These are phyloP conservation scores for Spathaspora sp. DNA, from an alignment of 1,139 yeast genomes.

Conservation along the genomic window DNA sequence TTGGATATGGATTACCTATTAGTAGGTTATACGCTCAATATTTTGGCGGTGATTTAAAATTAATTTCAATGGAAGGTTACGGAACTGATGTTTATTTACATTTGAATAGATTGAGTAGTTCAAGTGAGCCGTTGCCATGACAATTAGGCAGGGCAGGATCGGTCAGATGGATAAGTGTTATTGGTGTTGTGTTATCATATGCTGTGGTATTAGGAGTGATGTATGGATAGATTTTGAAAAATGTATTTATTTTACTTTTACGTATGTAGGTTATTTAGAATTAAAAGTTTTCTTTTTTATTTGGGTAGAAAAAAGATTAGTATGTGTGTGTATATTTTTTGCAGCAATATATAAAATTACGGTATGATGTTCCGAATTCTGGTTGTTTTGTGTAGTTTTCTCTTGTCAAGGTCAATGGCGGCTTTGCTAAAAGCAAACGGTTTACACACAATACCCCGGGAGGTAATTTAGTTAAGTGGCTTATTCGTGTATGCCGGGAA, in stretches of 20 bases:
- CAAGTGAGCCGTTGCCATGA: slow-evolving; percentile 48
- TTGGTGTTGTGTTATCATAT: slow-evolving; percentile 1
- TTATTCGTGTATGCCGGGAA: too few species aligned
- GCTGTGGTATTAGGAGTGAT: neutral
- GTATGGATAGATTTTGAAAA: slow-evolving; percentile 1
- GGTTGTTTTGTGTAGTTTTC: too few species aligned
- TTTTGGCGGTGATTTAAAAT: slow-evolving; percentile 86
- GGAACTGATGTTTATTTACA: slow-evolving; percentile 93
- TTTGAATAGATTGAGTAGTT: slow-evolving; percentile 56
- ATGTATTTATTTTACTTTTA: neutral
- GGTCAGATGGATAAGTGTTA: slow-evolving; percentile 6
- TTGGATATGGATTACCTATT: slow-evolving; percentile 89
- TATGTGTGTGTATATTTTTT: neutral
- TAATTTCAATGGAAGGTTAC: slow-evolving; percentile 90
- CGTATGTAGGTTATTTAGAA: slow-evolving; percentile 1
- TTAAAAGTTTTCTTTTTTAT: neutral
- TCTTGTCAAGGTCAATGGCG: too few species aligned
- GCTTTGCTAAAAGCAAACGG: neutral
- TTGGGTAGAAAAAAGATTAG: neutral
- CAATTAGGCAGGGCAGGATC: slow-evolving; percentile 9
- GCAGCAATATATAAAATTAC: neutral
- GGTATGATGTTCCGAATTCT: neutral
- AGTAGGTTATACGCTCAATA: slow-evolving; percentile 84
- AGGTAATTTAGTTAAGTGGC: neutral
- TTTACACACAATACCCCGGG: neutral